A percentile compares a stretch with the other conserved stretches of the same genome.
These are phyloP conservation scores for Trichoderma lentiforme DNA, from an alignment of 2,329 filamentous ascomycete genomes.

Conservation along the genomic window DNA sequence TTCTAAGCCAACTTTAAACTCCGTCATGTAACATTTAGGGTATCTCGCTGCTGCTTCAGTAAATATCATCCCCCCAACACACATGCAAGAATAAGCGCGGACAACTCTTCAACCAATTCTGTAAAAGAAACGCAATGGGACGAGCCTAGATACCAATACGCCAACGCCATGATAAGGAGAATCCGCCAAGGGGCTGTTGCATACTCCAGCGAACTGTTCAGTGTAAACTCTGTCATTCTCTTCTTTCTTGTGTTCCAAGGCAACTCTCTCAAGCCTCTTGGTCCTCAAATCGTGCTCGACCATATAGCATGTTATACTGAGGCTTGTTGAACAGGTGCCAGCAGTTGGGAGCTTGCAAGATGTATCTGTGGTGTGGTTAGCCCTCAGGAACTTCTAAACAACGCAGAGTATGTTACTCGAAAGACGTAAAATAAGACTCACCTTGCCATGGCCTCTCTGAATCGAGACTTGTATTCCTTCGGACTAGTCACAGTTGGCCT, in stretches of 20 bases:
- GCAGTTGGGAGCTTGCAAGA: slow-evolving; percentile 70
- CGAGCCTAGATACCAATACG: not conserved
- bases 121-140: not conserved
- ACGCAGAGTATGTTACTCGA: not conserved
- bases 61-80: not conserved
- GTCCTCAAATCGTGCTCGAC: slow-evolving; percentile 40
- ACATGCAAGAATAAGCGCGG: not conserved
- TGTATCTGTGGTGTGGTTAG: slow-evolving; percentile 50
- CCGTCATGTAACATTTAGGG: slow-evolving; percentile 15
- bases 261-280: slow-evolving; percentile 26
- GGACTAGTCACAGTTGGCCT: slow-evolving; percentile 94
- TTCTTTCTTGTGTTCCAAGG: not conserved
- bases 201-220: not conserved
- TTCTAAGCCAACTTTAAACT: not conserved
- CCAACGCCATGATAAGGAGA: slow-evolving; percentile 6
- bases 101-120: not conserved
- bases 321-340: slow-evolving; percentile 65
- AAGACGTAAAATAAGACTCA: slow-evolving; percentile 45
- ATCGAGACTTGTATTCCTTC: slow-evolving; percentile 94
- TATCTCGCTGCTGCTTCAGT: slow-evolving; percentile 21
- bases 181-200: not conserved
- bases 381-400: not conserved
- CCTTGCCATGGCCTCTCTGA: slow-evolving; percentile 94
- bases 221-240: not conserved
- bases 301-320: slow-evolving; percentile 36